Base-by-base conservation (phyloP, 768 basidiomycete genomes). In the Hygrophorus pudorinus region DNA sequence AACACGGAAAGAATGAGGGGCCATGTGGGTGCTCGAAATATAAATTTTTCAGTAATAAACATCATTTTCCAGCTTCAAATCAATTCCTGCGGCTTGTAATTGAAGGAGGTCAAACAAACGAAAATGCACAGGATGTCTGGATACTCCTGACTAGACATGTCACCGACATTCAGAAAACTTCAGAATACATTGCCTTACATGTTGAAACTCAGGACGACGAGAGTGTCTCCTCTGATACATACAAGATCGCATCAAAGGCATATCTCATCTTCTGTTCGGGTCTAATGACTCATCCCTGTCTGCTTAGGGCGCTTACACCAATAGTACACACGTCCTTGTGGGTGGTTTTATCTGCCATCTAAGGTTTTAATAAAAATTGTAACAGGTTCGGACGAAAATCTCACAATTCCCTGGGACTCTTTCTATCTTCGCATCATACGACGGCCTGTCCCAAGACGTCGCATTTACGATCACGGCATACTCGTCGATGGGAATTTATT, bases 71-170 rank as follows among this genome's bases (percentile, higher is more conserved):
- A 73, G 70, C 61, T 21, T 65, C 64, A 13, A 57, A 59, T 42
- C 70, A 63, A 44, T 58, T 67, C 50, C 58, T 73, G 12, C 68
- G 56, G 45, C 59, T 68, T 50, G 65, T 33, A 31, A 59, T 16
- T 59, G 55, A 35, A 42, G 64, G 21, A 65, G 21, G 70, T 76
- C 36, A 59, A 49, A 12, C 54, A 53, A 62, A 68, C 29, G 55
- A 67, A 18, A 34, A 38, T 5, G 10, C 30, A 14, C 38, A 18
- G 21, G 80, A 87, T 35, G 67, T 96, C 5, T 94, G 85, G 87
- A 53, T 93, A 6, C 71, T 92, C 1, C 70, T 97, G 1, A 83
- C 81, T 0, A 76, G 89, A 21, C 93, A 98, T 58, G 58, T 84
- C 6, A 58, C 59, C 0, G 67, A 81, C 49, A 82, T 76, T n/a